Conservation (phyloP, 371 early-diverging fungal species). For the Circinella minor region DNA sequence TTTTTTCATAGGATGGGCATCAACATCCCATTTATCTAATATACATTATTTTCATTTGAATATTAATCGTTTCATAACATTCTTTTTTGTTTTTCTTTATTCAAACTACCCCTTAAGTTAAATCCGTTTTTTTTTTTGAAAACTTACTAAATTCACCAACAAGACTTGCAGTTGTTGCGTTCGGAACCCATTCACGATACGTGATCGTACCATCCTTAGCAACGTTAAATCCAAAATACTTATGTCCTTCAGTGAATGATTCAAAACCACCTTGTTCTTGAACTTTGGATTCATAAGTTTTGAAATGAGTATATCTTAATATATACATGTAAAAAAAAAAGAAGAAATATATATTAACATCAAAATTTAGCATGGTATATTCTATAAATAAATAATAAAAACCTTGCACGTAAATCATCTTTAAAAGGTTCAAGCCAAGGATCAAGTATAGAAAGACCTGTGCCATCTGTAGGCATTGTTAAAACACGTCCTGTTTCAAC, state of each 20-base stretch:
- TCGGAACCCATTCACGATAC: slow-evolving; percentile 97
- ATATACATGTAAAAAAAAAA: not conserved
- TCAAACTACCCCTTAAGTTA: not conserved
- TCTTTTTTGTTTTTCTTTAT: not conserved
- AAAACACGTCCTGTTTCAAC: slow-evolving; percentile 45
- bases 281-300: slow-evolving; percentile 71
- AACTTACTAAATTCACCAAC: slow-evolving; percentile 93
- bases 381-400: not conserved
- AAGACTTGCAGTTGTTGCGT: slow-evolving; percentile 77
- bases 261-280: slow-evolving; percentile 80
- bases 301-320: slow-evolving; percentile 57
- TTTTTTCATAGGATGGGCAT: slow-evolving; percentile 76
- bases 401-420: slow-evolving; percentile 66
- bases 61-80: too few relatives aligned
- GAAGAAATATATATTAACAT: too few relatives aligned
- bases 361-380: not conserved
- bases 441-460: slow-evolving; percentile 67
- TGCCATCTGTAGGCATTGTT: slow-evolving; percentile 58
- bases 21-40: slow-evolving; percentile 82
- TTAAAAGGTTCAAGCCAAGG: slow-evolving; percentile 75
- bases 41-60: not conserved
- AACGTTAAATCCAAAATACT: slow-evolving; percentile 79
- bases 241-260: slow-evolving; percentile 79
- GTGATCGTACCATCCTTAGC: slow-evolving; percentile 61
- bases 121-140: not conserved